Conservation (phyloP, 306 rosid species). For the Acacia confusa region DNA sequence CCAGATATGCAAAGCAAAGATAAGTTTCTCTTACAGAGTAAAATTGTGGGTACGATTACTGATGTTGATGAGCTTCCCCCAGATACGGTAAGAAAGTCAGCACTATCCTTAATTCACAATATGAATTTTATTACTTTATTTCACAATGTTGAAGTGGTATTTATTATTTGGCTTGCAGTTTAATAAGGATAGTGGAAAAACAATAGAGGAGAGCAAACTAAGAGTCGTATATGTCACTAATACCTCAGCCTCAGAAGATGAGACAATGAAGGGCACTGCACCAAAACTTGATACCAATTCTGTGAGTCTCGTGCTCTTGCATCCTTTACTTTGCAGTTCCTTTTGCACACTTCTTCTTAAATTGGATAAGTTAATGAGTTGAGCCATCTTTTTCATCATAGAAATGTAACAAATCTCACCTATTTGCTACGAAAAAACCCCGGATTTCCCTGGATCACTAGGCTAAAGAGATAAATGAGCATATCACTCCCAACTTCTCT, state of each 20-base stretch:
- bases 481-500: neutral
- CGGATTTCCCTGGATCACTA: neutral
- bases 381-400: neutral
- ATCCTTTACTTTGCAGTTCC: neutral
- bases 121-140: neutral
- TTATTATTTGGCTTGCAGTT: conserved; percentile 46
- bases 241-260: conserved; percentile 47
- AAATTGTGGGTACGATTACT: conserved; percentile 48
- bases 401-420: neutral
- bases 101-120: conserved; percentile 13
- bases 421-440: neutral
- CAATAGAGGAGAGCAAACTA: conserved; percentile 73
- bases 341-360: neutral
- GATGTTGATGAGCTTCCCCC: conserved; percentile 68
- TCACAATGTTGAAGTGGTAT: neutral
- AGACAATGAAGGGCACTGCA: conserved; percentile 31
- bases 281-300: conserved; percentile 40
- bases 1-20: conserved; percentile 71
- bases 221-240: conserved; percentile 54
- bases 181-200: conserved; percentile 64
- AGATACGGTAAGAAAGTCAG: conserved; percentile 50
- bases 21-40: conserved; percentile 71
- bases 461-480: neutral
- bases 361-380: neutral
- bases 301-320: conserved; percentile 45